phyloP scores from a whole-genome alignment of 352 stramenopile genomes.

The Phytophthora podocarpi region DNA sequence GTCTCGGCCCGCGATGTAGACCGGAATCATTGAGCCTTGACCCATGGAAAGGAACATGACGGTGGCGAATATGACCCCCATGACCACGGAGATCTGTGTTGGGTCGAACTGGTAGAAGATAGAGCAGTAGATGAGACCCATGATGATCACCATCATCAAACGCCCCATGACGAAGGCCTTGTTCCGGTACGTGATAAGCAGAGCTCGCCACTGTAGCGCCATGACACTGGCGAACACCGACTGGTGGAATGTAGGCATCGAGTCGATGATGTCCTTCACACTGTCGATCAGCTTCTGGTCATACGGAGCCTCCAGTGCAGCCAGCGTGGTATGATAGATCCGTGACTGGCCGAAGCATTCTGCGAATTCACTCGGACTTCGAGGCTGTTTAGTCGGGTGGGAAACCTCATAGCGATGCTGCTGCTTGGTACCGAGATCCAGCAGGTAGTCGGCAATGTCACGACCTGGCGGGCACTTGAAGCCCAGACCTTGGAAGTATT shows the following conservation, averaged over 20 bases:
- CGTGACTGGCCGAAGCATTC: slow-evolving; percentile 38
- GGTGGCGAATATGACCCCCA: slow-evolving; percentile 78
- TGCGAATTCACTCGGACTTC: slow-evolving; percentile 7
- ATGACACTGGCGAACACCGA: slow-evolving; percentile 37
- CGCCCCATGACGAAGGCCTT: slow-evolving; percentile 42
- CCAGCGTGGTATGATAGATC: slow-evolving; percentile 33
- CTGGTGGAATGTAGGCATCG: slow-evolving; percentile 41
- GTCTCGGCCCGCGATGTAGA: too few species aligned
- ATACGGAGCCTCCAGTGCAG: slow-evolving; percentile 33
- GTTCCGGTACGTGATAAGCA: slow-evolving; percentile 56
- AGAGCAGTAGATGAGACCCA: slow-evolving; percentile 48
- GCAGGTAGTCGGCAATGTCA: slow-evolving; percentile 33
- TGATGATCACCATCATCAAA: slow-evolving; percentile 45
- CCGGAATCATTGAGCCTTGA: too few species aligned
- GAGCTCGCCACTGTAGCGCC: slow-evolving; percentile 37
- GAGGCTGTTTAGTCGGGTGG: slow-evolving; percentile 11
- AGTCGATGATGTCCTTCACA: slow-evolving; percentile 13
- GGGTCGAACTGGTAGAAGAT: slow-evolving; percentile 51
- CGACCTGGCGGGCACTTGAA: slow-evolving; percentile 33
- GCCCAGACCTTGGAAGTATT: slow-evolving; percentile 45
- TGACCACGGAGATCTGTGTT: slow-evolving; percentile 39
- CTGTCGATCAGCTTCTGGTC: slow-evolving; percentile 15
- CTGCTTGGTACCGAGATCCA: slow-evolving; percentile 33
- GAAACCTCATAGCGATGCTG: slow-evolving; percentile 28
- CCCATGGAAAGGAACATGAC: too few species aligned